Evolutionary conservation across 768 basidiomycete genomes (phyloP).

Genomic region (Pleurotus pulmonarius): DNA sequence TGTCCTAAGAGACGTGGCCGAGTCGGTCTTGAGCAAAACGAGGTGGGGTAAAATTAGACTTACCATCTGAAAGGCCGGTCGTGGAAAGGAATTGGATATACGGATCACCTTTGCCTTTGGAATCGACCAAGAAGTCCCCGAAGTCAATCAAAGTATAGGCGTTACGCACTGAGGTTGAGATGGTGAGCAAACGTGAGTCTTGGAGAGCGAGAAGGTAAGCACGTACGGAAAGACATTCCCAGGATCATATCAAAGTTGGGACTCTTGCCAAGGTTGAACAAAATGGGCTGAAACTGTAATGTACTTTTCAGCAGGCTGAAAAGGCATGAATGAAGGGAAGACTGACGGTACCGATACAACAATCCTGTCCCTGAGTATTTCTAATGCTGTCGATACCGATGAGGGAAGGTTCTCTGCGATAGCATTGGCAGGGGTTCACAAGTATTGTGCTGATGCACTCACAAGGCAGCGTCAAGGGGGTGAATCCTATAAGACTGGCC

Average conservation of each 20-base stretch:
- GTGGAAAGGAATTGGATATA: conserved; percentile 11
- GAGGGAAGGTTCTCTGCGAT: conserved; percentile 1
- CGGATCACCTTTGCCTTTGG: conserved; percentile 6
- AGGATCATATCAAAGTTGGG: conserved; percentile 22
- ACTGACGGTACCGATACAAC: conserved; percentile 11
- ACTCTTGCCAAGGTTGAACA: conserved; percentile 35
- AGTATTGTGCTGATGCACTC: not conserved
- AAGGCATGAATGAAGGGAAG: not conserved
- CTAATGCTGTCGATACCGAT: not conserved
- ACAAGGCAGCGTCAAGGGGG: conserved; percentile 17
- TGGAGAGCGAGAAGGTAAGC: not conserved
- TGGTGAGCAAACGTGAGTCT: not conserved
- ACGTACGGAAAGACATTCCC: conserved; percentile 11
- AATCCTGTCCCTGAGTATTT: conserved; percentile 4
- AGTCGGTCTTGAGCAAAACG: not conserved
- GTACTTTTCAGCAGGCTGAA: not conserved
- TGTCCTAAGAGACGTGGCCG: not conserved
- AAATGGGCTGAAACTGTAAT: conserved; percentile 65
- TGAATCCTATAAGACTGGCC: conserved; percentile 16
- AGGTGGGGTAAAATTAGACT: not conserved
- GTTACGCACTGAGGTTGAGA: conserved; percentile 9
- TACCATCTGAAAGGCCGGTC: conserved; percentile 4
- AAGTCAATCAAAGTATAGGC: conserved; percentile 10
- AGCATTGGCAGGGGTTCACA: not conserved
- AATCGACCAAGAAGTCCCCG: conserved; percentile 11